phyloP scores from a whole-genome alignment of 352 stramenopile genomes.

The Globisporangium spiculum region DNA sequence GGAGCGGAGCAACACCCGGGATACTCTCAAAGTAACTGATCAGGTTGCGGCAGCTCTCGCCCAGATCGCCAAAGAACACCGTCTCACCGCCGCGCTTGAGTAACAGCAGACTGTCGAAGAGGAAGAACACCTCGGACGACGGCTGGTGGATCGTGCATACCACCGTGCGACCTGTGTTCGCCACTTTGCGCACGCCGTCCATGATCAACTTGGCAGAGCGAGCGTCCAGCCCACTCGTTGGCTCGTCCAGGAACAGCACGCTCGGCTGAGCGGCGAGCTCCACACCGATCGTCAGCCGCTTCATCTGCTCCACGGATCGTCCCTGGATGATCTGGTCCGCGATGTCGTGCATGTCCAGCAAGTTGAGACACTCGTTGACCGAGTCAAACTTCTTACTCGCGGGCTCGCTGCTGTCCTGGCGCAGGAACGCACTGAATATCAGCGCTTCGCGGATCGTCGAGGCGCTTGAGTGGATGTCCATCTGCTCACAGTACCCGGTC shows the following conservation, averaged over 20 bases:
- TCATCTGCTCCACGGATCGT: slow-evolving; percentile 29
- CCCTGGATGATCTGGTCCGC: slow-evolving; percentile 19
- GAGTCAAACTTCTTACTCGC: slow-evolving; percentile 14
- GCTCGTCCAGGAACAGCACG: slow-evolving; percentile 70
- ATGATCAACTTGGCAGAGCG: slow-evolving; percentile 75
- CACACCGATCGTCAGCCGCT: slow-evolving; percentile 35
- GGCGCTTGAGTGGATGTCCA: not conserved
- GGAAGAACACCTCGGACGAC: slow-evolving; percentile 36
- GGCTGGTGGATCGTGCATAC: slow-evolving; percentile 6
- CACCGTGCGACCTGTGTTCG: slow-evolving; percentile 26
- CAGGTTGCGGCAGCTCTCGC: not conserved
- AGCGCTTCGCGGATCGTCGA: too few species aligned
- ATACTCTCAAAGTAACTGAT: not conserved
- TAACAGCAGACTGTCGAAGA: slow-evolving; percentile 78
- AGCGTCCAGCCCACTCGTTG: slow-evolving; percentile 74
- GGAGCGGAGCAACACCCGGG: not conserved
- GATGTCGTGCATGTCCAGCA: slow-evolving; percentile 53
- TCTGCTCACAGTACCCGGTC: not conserved
- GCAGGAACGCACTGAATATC: slow-evolving; percentile 68
- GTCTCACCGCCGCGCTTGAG: slow-evolving; percentile 41
- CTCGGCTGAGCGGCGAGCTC: slow-evolving; percentile 70
- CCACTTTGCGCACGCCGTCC: slow-evolving; percentile 75
- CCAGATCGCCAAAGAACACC: slow-evolving; percentile 27
- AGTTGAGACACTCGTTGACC: slow-evolving; percentile 69
- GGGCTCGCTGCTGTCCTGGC: slow-evolving; percentile 22